These are phyloP conservation scores for Oemleria cerasiformis DNA, from an alignment of 306 rosid genomes.

Conservation along the genomic window DNA sequence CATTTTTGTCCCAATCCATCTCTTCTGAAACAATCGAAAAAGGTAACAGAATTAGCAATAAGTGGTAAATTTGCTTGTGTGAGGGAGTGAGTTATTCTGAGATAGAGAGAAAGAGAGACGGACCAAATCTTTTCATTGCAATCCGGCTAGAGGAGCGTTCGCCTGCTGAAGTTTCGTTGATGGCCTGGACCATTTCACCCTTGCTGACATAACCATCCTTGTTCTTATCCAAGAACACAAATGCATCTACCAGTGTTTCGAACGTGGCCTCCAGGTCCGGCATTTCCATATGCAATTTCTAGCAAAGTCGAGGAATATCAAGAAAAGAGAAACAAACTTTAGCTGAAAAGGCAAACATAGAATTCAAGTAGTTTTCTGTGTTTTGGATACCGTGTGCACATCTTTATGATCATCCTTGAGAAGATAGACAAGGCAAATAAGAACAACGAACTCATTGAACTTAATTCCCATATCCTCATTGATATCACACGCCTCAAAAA, in stretches of 20 bases:
- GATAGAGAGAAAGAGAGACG: constrained; percentile 24
- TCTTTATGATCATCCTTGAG: constrained; percentile 64
- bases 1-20: constrained; percentile 98
- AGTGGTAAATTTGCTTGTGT: too few relatives aligned
- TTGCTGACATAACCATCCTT: constrained; percentile 92
- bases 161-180: constrained; percentile 81
- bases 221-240: constrained; percentile 93
- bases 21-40: constrained; percentile 60
- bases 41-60: not conserved
- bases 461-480: constrained; percentile 71
- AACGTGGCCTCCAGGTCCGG: constrained; percentile 83
- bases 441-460: constrained; percentile 87
- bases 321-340: constrained; percentile 3
- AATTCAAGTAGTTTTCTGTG: constrained; percentile 4
- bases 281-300: constrained; percentile 69
- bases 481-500: constrained; percentile 83
- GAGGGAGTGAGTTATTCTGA: not conserved
- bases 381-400: constrained; percentile 54
- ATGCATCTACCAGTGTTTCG: constrained; percentile 82
- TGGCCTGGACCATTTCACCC: constrained; percentile 86
- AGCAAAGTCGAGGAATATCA: constrained; percentile 43
- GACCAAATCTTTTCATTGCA: constrained; percentile 94
- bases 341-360: not conserved
- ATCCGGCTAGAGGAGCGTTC: constrained; percentile 82
- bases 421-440: constrained; percentile 79